Percentiles rank a stretch among this genome's conserved stretches.
These are phyloP conservation scores for Diddensiella santjacobensis DNA, from an alignment of 805 yeast species.

Conservation along the genomic window DNA sequence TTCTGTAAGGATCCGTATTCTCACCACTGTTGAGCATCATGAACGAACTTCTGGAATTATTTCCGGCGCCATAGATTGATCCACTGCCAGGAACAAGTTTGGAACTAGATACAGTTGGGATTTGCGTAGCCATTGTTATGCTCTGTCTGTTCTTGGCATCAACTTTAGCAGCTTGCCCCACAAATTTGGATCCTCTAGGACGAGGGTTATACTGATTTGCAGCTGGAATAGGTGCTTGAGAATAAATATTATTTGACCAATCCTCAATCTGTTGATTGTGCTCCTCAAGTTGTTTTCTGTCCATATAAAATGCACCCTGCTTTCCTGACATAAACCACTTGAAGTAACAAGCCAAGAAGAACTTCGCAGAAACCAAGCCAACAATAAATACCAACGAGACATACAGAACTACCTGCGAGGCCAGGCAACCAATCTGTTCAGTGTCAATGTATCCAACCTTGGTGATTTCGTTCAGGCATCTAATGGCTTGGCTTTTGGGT, in stretches of 20 bases:
- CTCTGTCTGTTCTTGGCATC: slow-evolving; percentile 21
- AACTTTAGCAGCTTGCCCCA: slow-evolving; percentile 8
- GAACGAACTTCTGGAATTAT: slow-evolving; percentile 23
- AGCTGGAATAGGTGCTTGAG: slow-evolving; percentile 34
- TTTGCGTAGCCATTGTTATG: slow-evolving; percentile 34
- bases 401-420: slow-evolving; percentile 77
- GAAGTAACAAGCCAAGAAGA: slow-evolving; percentile 82
- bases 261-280: slow-evolving; percentile 69
- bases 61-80: slow-evolving; percentile 27
- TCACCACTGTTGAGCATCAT: slow-evolving; percentile 18
- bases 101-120: slow-evolving; percentile 30
- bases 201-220: slow-evolving; percentile 41
- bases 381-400: slow-evolving; percentile 81
- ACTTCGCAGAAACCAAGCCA: slow-evolving; percentile 72
- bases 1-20: slow-evolving; percentile 4
- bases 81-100: slow-evolving; percentile 32
- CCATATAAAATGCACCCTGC: slow-evolving; percentile 73
- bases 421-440: slow-evolving; percentile 89
- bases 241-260: slow-evolving; percentile 70
- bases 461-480: slow-evolving; percentile 78
- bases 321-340: slow-evolving; percentile 73
- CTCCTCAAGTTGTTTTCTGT: slow-evolving; percentile 53
- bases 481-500: slow-evolving; percentile 66
- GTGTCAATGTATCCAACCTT: slow-evolving; percentile 74
- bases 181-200: slow-evolving; percentile 10